These are phyloP conservation scores for Candida broadrunensis DNA, from an alignment of 805 yeast genomes.

Conservation along the genomic window DNA sequence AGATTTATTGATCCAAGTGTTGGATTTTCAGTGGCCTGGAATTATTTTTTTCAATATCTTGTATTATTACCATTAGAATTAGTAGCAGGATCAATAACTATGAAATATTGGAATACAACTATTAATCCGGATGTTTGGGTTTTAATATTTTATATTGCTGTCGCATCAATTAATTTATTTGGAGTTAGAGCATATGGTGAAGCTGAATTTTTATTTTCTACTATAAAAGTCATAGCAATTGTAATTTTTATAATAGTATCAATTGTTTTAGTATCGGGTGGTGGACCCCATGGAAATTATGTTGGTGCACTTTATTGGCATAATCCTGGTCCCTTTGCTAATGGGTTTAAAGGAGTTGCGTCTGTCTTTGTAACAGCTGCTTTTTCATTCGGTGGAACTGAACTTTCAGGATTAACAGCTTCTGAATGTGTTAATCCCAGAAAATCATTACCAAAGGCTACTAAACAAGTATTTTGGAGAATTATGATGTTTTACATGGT, in stretches of 20 bases:
- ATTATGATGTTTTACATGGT: constrained; percentile 66
- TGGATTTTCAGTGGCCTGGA: constrained; percentile 74
- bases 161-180: constrained; percentile 31
- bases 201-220: constrained; percentile 61
- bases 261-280: constrained; percentile 53
- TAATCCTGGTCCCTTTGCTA: constrained; percentile 66
- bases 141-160: constrained; percentile 29
- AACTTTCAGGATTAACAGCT: constrained; percentile 70
- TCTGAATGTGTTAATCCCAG: constrained; percentile 75
- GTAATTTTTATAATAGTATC: constrained; percentile 61
- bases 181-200: constrained; percentile 48
- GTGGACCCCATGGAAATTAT: constrained; percentile 52
- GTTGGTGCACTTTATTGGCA: constrained; percentile 60
- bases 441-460: constrained; percentile 64
- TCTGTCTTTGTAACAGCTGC: constrained; percentile 77
- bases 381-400: constrained; percentile 74
- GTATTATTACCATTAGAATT: constrained; percentile 65
- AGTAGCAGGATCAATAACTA: constrained; percentile 33
- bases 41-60: constrained; percentile 56
- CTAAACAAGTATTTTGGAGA: constrained; percentile 83
- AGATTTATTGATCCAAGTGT: constrained; percentile 63
- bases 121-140: constrained; percentile 38
- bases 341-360: constrained; percentile 66
- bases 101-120: constrained; percentile 30
- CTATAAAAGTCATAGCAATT: constrained; percentile 56